A percentile compares a stretch with the other conserved stretches of the same genome.
phyloP scores from a whole-genome alignment of 2,329 filamentous ascomycete species.

The Verticillium nubilum region DNA sequence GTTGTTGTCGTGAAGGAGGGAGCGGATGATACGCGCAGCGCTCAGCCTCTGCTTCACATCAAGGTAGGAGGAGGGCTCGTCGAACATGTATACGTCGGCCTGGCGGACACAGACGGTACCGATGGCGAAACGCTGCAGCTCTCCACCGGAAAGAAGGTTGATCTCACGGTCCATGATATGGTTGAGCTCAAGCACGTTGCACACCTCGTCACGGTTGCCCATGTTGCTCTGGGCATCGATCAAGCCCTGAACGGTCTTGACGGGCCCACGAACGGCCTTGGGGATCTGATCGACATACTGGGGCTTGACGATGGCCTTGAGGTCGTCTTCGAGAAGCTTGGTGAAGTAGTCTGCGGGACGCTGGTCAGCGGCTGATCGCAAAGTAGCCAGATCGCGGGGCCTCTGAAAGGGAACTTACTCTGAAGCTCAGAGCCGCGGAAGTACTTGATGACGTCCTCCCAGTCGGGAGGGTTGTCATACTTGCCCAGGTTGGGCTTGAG shows the following conservation, averaged over 20 bases:
- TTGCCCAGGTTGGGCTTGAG: conserved; percentile 95
- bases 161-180: conserved; percentile 93
- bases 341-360: conserved; percentile 77
- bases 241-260: conserved; percentile 74
- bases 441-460: conserved; percentile 98
- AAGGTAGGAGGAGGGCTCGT: conserved; percentile 96
- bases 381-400: neutral
- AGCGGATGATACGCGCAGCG: conserved; percentile 87
- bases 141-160: conserved; percentile 86
- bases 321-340: conserved; percentile 91
- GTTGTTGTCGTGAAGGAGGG: conserved; percentile 79
- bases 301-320: conserved; percentile 97
- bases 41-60: conserved; percentile 98
- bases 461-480: conserved; percentile 95
- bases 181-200: conserved; percentile 77
- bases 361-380: neutral
- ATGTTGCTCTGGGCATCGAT: conserved; percentile 73
- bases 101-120: conserved; percentile 93
- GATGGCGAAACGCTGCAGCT: conserved; percentile 96
- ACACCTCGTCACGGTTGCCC: conserved; percentile 75
- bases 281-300: conserved; percentile 99
- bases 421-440: conserved; percentile 97
- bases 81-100: conserved; percentile 99
- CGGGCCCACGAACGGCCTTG: conserved; percentile 75
- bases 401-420: conserved; percentile 53